These are phyloP conservation scores for Neurospora africana DNA, from an alignment of 495 filamentous ascomycete genomes.

Conservation along the genomic window DNA sequence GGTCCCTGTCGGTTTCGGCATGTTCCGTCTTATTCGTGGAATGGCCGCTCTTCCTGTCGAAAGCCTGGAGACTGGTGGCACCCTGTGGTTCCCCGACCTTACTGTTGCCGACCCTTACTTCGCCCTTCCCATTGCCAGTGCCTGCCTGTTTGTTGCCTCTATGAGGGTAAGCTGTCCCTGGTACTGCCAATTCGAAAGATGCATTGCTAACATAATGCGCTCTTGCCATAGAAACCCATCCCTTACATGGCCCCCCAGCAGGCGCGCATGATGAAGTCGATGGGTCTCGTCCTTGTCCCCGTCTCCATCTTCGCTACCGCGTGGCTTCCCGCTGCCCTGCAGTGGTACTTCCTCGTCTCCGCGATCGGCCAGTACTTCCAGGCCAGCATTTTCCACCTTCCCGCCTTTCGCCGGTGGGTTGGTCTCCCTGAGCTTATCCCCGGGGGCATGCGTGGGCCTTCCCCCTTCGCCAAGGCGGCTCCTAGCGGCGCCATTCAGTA, in stretches of 20 bases:
- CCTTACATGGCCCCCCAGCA: slow-evolving; percentile 24
- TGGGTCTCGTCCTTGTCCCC: slow-evolving; percentile 50
- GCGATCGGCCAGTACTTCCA: slow-evolving; percentile 49
- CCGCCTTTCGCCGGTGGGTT: slow-evolving; percentile 36
- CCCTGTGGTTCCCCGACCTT: slow-evolving; percentile 72
- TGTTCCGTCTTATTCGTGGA: slow-evolving; percentile 61
- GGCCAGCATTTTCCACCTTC: slow-evolving; percentile 39
- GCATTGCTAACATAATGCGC: background rate
- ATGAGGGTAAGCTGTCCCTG: slow-evolving; percentile 42
- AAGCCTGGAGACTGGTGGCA: slow-evolving; percentile 54
- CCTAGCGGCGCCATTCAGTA: slow-evolving; percentile 6
- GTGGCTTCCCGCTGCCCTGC: slow-evolving; percentile 56
- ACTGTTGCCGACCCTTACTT: slow-evolving; percentile 66
- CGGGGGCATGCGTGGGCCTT: background rate
- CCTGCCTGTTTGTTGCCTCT: slow-evolving; percentile 39
- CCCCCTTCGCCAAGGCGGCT: background rate
- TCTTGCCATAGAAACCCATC: slow-evolving; percentile 18
- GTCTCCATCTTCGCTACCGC: slow-evolving; percentile 52
- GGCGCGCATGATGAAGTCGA: slow-evolving; percentile 34
- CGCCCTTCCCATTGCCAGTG: slow-evolving; percentile 53
- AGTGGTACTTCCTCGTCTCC: slow-evolving; percentile 58
- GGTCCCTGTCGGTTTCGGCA: slow-evolving; percentile 63
- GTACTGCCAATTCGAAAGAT: background rate
- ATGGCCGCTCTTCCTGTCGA: slow-evolving; percentile 77
- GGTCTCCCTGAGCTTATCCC: slow-evolving; percentile 38